These are phyloP conservation scores for Nothopassalora personata DNA, from an alignment of 2,329 filamentous ascomycete genomes.

Conservation along the genomic window DNA sequence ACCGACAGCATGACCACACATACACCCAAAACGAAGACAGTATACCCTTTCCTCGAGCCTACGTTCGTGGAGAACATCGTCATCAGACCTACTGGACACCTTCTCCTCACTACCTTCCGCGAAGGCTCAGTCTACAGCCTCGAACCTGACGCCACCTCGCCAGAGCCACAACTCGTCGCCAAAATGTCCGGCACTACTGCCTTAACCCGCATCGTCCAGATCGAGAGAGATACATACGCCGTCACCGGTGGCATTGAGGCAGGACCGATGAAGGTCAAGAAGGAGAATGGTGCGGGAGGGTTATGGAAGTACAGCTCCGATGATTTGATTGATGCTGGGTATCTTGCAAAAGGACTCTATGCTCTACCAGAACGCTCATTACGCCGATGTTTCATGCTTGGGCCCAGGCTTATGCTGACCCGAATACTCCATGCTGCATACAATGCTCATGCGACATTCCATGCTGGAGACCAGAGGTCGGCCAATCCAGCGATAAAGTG, in stretches of 20 bases:
- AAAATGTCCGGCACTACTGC: neutral
- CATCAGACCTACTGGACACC: constrained; percentile 2
- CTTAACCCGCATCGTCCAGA: constrained; percentile 5
- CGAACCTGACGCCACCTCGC: neutral
- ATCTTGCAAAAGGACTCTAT: neutral
- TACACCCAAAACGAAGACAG: neutral
- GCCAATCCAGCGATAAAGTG: too few species aligned
- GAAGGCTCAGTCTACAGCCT: constrained; percentile 4
- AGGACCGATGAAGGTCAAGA: constrained; percentile 2
- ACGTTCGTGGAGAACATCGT: constrained; percentile 33
- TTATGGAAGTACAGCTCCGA: constrained; percentile 1
- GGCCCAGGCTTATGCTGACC: too few species aligned
- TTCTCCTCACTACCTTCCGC: constrained; percentile 8
- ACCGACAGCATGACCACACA: neutral
- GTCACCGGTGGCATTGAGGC: neutral
- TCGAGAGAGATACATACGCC: constrained; percentile 1
- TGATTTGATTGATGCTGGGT: neutral
- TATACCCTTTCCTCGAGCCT: neutral
- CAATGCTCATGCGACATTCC: too few species aligned
- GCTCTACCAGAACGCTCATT: too few species aligned
- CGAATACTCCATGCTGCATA: neutral
- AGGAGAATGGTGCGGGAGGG: constrained; percentile 1
- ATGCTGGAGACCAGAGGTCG: neutral
- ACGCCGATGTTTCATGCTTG: too few species aligned
- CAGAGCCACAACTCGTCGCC: neutral